Conservation (phyloP, 495 filamentous ascomycete species). For the Penicillium arizonense region DNA sequence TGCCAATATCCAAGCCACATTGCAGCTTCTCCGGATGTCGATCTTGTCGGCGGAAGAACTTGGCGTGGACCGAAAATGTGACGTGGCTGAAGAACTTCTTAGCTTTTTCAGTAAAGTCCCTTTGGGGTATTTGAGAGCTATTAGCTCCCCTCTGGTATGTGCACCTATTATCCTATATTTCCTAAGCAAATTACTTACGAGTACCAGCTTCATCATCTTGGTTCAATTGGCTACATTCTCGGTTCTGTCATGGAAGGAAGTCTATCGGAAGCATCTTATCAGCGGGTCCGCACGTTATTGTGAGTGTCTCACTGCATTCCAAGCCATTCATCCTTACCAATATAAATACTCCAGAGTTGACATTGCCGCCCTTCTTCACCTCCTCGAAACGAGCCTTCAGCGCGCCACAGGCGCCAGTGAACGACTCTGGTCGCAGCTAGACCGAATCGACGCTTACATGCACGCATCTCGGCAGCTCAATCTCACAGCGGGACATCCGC, state of each 20-base stretch:
- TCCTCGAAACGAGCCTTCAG: conserved; percentile 38
- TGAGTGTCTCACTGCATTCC: too few species aligned
- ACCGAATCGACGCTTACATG: conserved; percentile 48
- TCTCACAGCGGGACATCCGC: too few species aligned
- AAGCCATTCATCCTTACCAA: too few species aligned
- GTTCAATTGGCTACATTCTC: conserved; percentile 47
- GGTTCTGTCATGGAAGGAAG: conserved; percentile 46
- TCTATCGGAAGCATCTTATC: conserved; percentile 42
- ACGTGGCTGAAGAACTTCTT: conserved; percentile 45
- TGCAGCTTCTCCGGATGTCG: conserved; percentile 48
- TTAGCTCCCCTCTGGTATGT: conserved; percentile 42
- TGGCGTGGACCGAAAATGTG: conserved; percentile 42
- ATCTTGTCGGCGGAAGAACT: conserved; percentile 39
- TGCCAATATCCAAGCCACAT: conserved; percentile 49
- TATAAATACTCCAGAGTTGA: conserved; percentile 28
- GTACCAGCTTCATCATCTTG: conserved; percentile 43
- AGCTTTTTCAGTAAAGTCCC: conserved; percentile 43
- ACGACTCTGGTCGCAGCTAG: conserved; percentile 40
- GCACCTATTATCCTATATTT: neutral
- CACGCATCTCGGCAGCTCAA: too few species aligned
- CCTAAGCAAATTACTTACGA: neutral
- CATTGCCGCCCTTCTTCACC: conserved; percentile 47
- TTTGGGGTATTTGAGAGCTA: conserved; percentile 40
- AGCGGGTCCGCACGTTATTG: conserved; percentile 39
- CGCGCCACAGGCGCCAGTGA: conserved; percentile 36